Base-by-base conservation (phyloP, 768 basidiomycete species). In the Pleurotus eryngii region DNA sequence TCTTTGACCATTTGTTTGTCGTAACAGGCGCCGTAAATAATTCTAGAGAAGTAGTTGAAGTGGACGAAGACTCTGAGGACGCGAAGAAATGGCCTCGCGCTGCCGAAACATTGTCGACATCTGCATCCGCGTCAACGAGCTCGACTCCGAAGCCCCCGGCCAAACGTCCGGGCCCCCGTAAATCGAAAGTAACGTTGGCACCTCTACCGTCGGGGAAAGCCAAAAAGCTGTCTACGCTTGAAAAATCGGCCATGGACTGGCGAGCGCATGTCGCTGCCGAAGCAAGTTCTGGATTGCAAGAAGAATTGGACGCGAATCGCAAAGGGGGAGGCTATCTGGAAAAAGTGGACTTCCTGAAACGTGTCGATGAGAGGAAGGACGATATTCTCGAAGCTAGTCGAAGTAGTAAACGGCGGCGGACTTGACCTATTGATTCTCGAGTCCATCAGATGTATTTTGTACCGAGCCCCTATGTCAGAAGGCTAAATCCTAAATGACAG, bases 161-260 rank as follows among this genome's bases (percentile, higher is more conserved):
- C 3, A 82, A 78, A 67, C 80, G 79, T 24, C 81, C 82, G 2
- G 86, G 87, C 0, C 85, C 88, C 11, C 84, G 88, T 17, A 90
- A 85, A 64, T 72, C 88, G 1, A 86, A 84, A 65, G 77, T 76
- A 0, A 69, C 74, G 2, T 76, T 92, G 5, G 76, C 81, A 0
- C 70, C 80, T 12, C 68, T 87, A 30, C 87, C 87, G 0, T 60
- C 70, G 38, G 39, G 43, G 11, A 90, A 86, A 64, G 75, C 84
- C 1, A 90, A 88, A 68, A 93, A 89, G 70, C 76, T 95, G 6
- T 85, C 88, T 20, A 93, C 90, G 22, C 76, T 95, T 12, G 90
- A 92, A 60, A 94, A 93, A 68, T 91, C 89, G 0, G 84, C 87
- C 11, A 84, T 95, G 81, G 92, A 95, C 66, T 95, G 92, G 92